A percentile compares a stretch with the other conserved stretches of the same genome.
These are phyloP conservation scores for Aspergillus sp. DNA, from an alignment of 2,329 filamentous ascomycete species.

Conservation along the genomic window DNA sequence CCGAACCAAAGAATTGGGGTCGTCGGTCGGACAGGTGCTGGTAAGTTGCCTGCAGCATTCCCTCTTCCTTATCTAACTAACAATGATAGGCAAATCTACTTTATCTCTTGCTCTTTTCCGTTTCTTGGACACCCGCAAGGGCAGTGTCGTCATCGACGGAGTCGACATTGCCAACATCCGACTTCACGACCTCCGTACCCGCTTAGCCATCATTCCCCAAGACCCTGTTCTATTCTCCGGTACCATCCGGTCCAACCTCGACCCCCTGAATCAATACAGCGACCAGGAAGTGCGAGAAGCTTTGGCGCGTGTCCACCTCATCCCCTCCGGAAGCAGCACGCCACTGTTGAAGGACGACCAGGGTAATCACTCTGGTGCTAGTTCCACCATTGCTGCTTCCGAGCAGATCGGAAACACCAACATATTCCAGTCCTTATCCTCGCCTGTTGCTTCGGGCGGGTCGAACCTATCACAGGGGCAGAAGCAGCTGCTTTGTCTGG, in stretches of 20 bases:
- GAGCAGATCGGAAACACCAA: neutral
- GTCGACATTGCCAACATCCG: constrained; percentile 52
- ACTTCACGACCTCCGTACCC: constrained; percentile 64
- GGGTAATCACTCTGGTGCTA: neutral
- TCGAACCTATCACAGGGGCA: constrained; percentile 50
- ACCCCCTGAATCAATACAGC: constrained; percentile 70
- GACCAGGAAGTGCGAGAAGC: constrained; percentile 71
- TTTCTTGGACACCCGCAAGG: constrained; percentile 30
- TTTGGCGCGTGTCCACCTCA: constrained; percentile 64
- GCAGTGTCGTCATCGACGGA: constrained; percentile 33
- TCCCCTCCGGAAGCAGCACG: constrained; percentile 22
- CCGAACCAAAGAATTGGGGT: constrained; percentile 34
- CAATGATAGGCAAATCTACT: constrained; percentile 30
- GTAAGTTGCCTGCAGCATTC: neutral
- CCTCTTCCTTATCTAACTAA: neutral
- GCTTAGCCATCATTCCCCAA: constrained; percentile 78
- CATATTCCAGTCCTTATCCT: neutral
- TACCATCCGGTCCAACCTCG: constrained; percentile 73
- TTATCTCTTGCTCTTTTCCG: constrained; percentile 35
- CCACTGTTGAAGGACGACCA: neutral
- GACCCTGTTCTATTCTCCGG: constrained; percentile 82
- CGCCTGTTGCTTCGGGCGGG: neutral
- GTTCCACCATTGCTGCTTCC: neutral
- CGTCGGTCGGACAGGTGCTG: constrained; percentile 38
- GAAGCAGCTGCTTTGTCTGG: constrained; percentile 34